Percentiles rank a stretch among this genome's conserved stretches.
Evolutionary conservation across 2,329 filamentous ascomycete genomes (phyloP).

Genomic region (Ophiocordyceps camponoti-rufipedis): DNA sequence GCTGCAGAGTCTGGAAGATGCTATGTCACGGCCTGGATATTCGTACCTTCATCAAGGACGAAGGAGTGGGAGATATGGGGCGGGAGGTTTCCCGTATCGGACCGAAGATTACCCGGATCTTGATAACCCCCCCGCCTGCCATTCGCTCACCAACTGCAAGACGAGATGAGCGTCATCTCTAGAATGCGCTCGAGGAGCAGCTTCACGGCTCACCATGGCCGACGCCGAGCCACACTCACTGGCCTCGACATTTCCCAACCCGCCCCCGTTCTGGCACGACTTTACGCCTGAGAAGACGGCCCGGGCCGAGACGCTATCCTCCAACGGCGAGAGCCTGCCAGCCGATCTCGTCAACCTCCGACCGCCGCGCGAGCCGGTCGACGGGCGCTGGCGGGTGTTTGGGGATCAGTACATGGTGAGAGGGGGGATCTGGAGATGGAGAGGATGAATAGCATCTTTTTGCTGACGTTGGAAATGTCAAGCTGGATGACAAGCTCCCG

Average conservation of each 20-base stretch:
- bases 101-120: neutral
- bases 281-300: constrained; percentile 64
- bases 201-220: constrained; percentile 29
- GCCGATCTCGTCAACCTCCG: constrained; percentile 59
- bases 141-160: too few species aligned
- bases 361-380: constrained; percentile 56
- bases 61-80: neutral
- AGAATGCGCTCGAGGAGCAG: neutral
- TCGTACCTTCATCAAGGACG: neutral
- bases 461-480: neutral
- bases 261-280: constrained; percentile 76
- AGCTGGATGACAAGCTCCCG: constrained; percentile 43
- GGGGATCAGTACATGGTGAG: constrained; percentile 43
- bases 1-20: neutral
- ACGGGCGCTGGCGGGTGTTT: constrained; percentile 59
- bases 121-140: neutral
- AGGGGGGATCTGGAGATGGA: neutral
- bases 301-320: constrained; percentile 24
- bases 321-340: constrained; percentile 25
- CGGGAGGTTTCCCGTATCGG: too few species aligned
- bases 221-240: constrained; percentile 28
- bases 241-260: constrained; percentile 61
- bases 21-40: neutral
- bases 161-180: neutral
- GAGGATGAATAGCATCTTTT: neutral